Evolutionary conservation across 345 rosid genomes (phyloP).

Genomic region (Sisymbrium altissimum): DNA sequence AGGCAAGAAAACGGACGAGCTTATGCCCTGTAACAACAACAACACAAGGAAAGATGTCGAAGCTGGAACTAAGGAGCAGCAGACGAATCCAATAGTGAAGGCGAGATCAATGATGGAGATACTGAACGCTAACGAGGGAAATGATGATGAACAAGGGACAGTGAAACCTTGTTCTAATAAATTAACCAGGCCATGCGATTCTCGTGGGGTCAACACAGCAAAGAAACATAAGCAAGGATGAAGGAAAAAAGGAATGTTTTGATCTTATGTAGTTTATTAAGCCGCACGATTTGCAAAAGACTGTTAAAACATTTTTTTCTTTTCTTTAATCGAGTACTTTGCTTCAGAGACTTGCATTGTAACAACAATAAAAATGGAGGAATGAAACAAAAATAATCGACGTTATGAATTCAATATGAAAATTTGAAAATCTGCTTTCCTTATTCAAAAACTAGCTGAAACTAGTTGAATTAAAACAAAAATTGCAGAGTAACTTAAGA

Average conservation of each 20-base stretch:
- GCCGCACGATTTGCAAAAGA: neutral
- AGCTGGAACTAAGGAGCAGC: too few relatives aligned
- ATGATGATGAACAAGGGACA: neutral
- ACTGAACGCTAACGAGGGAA: neutral
- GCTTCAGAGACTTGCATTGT: too few relatives aligned
- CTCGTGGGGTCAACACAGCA: neutral
- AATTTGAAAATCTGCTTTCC: neutral
- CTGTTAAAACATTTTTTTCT: neutral
- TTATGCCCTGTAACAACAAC: too few relatives aligned
- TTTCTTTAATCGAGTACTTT: neutral
- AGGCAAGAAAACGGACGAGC: too few relatives aligned
- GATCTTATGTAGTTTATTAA: neutral
- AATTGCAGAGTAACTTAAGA: too few relatives aligned
- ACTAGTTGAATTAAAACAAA: neutral
- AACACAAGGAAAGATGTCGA: too few relatives aligned
- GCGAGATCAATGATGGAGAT: slow-evolving; percentile 12
- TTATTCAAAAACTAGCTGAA: neutral
- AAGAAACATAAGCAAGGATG: slow-evolving; percentile 24
- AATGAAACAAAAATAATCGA: neutral
- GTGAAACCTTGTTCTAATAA: slow-evolving; percentile 2
- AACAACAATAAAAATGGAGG: neutral
- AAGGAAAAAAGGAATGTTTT: neutral
- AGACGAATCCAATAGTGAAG: too few relatives aligned
- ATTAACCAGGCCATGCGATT: neutral
- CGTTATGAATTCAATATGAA: neutral